Evolutionary conservation across 208 protist genomes (phyloP), one percentile per base, ranked within the genome.

Genomic region (Leishmania aethiopica): DNA sequence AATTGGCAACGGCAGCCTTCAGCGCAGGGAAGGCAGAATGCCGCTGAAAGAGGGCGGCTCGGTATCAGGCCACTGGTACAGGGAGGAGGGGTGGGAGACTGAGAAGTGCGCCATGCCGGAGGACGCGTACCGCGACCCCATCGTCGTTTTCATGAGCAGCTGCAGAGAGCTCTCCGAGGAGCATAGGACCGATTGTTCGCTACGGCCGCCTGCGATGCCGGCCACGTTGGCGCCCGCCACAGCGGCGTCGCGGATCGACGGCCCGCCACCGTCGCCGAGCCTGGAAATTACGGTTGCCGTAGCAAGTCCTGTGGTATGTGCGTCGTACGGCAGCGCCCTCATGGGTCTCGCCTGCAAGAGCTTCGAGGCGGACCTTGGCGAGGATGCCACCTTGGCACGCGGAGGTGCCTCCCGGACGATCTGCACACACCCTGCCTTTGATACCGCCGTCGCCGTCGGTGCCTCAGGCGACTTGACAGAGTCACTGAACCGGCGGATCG

Each of bases 121-220:
- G 10, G 57, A 66, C 19, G 3, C 42, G 10, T 10, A 19, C 75
- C 28, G 28, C 15, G 75, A 47, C n/a, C 53, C 75, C 13, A 67
- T 25, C 17, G 0, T 47, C 22, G 49, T 22, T 13, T 22, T 53
- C 51, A 42, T 73, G 77, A 75, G 77, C 81, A 75, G 62, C 77
- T 85, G 72, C 72, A 8, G 77, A 37, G 71, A 49, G 5, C 76
- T 85, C 77, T 73, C 81, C 37, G 77, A 75, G 3, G 69, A 77
- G 5, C 1, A 28, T 17, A 78, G 70, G 70, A 49, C 51, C 2
- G 37, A 37, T 40, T 78, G 59, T 25, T 74, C 60, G 57, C n/a
- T 51, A 22, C 78, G 28, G 51, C 35, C 69, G 4, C 4, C 74
- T 40, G 70, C 28, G 8, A 47, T 37, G 19, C 77, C 77, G 13